Evolutionary conservation across 228 moss, liverwort and hornwort species (phyloP).

Genomic region (Sphagnum fallax): DNA sequence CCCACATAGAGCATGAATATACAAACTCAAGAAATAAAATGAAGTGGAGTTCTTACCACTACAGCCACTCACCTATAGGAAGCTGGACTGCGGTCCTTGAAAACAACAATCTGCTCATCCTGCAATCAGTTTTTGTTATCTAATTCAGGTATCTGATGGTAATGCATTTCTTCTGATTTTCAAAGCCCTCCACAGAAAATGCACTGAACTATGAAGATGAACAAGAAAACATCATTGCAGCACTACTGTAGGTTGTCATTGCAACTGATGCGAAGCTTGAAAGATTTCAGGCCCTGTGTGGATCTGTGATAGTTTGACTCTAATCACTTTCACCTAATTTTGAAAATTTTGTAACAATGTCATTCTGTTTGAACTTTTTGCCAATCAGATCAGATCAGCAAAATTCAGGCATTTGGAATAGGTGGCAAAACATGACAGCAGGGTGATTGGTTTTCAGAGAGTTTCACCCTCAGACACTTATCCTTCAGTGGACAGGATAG

Average conservation of each 20-base stretch:
- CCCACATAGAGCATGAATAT: neutral
- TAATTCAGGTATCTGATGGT: neutral
- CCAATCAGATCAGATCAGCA: neutral
- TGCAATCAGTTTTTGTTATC: slow-evolving; percentile 13
- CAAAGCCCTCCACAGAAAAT: neutral
- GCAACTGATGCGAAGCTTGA: no score
- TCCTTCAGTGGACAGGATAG: no score
- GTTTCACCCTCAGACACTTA: no score
- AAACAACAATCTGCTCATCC: slow-evolving; percentile 75
- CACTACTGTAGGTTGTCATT: neutral
- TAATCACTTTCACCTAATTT: neutral
- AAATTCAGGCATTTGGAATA: neutral
- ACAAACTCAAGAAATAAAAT: neutral
- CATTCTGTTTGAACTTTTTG: neutral
- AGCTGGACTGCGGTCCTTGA: slow-evolving; percentile 72
- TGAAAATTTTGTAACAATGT: neutral
- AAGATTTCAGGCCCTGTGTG: no score
- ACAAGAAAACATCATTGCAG: neutral
- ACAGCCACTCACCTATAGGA: slow-evolving; percentile 63
- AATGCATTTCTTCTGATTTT: neutral
- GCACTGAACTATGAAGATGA: neutral
- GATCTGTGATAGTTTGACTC: no score
- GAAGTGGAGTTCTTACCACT: slow-evolving; percentile 26
- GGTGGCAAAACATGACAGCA: no score
- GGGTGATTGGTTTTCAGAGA: no score